Base-by-base conservation (phyloP, 208 protist species). In the Vickermania ingenoplastis region DNA sequence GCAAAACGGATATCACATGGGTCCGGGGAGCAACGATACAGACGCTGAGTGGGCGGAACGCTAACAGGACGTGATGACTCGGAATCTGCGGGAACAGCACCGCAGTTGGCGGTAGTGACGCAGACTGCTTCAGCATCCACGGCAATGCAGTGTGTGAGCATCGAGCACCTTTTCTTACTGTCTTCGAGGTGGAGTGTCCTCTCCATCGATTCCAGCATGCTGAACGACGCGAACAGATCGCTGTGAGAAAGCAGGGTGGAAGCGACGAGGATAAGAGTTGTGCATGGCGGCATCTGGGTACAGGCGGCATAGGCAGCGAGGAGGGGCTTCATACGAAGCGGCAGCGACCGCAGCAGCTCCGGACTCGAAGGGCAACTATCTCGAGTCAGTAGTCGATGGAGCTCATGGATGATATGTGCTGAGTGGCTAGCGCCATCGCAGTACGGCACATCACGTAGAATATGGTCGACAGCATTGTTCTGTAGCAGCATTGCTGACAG, bases 1-100 rank as follows among this genome's bases (percentile, higher is more conserved):
- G 68, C 79, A 11, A 31, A 53, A 41, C 72, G 73, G 24, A 79
- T 23, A 45, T 77, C 62, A 2, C 52, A 31, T n/a, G 70, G 69
- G 14, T 68, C 61, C 41, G 70, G 67, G 1, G 77, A 67, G 61
- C 70, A 82, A 53, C 83, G 79, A 23, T 69, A 69, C 0, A 78
- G 36, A 45, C 36, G 36, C 11, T 45, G 36, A n/a, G n/a, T n/a
- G n/a, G n/a, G n/a, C n/a, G n/a, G n/a, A n/a, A n/a, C n/a, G n/a
- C n/a, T n/a, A n/a, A n/a, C n/a, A n/a, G n/a, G n/a, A n/a, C n/a
- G n/a, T n/a, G n/a, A n/a, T n/a, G n/a, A n/a, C 36, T 45, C 36
- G 17, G 11, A 7, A 17, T 45, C 11, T n/a, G 17, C 11, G 36
- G 36, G 11, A 7, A 17, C 11, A 7, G 36, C 36, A 45, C 36